Percentiles rank a stretch among this genome's conserved stretches.
Conservation (phyloP, 305 asterid genomes). For the Fraxinus sp. region DNA sequence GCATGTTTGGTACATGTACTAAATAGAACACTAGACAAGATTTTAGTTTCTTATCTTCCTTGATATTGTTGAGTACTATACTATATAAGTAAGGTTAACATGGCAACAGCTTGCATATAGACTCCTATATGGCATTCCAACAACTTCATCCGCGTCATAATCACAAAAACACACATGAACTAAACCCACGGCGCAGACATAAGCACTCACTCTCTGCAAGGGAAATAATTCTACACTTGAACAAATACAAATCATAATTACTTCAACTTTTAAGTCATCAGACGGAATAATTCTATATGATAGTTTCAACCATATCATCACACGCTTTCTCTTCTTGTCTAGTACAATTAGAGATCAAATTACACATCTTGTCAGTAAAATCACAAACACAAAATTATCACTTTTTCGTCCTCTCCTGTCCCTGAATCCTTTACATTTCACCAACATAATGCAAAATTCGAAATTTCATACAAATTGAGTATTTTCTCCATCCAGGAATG, state of each 20-base stretch:
- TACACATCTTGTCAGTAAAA: not conserved
- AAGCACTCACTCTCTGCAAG: not conserved
- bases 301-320: not conserved
- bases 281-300: not conserved
- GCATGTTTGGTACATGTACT: not conserved
- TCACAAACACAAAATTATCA: not conserved
- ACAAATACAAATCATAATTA: not conserved
- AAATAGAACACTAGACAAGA: not conserved
- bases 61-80: not conserved
- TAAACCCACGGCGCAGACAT: not conserved
- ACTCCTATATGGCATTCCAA: not conserved
- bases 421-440: not conserved
- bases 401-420: not conserved
- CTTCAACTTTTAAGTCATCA: not conserved
- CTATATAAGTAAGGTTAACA: not conserved
- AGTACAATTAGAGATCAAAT: not conserved
- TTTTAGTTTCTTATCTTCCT: not conserved
- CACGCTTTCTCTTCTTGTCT: not conserved
- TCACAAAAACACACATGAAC: not conserved
- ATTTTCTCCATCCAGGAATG: not conserved
- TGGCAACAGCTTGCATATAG: not conserved
- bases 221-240: not conserved
- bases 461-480: not conserved
- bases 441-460: not conserved
- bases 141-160: not conserved